phyloP scores from a whole-genome alignment of 306 rosid species.

The Calophaca sinica region DNA sequence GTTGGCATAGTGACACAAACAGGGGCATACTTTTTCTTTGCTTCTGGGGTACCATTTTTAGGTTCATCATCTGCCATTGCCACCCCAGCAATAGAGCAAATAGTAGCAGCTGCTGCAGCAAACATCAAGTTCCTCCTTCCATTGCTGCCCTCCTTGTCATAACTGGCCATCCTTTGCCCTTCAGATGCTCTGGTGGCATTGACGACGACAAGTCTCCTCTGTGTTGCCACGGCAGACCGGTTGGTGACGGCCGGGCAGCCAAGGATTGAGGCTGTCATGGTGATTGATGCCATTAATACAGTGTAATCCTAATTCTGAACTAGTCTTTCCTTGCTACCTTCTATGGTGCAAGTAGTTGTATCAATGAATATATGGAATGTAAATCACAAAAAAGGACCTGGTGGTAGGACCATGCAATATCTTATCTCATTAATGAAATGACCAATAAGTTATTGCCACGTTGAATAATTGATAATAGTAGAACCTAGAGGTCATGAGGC shows the following conservation, averaged over 20 bases:
- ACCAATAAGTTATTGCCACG: constrained; percentile 48
- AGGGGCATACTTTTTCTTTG: constrained; percentile 57
- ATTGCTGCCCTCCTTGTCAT: constrained; percentile 39
- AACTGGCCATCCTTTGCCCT: constrained; percentile 43
- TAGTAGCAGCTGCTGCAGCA: constrained; percentile 50
- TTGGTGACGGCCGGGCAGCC: constrained; percentile 36
- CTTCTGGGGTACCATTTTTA: constrained; percentile 50
- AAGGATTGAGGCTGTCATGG: constrained; percentile 54
- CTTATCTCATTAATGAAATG: constrained; percentile 44
- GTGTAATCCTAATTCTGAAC: not conserved
- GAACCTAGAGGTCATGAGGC: not conserved
- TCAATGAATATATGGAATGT: constrained; percentile 39
- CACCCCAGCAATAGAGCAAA: constrained; percentile 51
- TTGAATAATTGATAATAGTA: constrained; percentile 33
- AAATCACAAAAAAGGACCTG: not conserved
- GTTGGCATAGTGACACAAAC: constrained; percentile 67
- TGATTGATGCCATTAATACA: constrained; percentile 54
- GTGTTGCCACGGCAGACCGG: not conserved
- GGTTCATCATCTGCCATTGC: constrained; percentile 56
- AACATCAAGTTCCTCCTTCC: constrained; percentile 58
- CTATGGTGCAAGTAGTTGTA: constrained; percentile 12
- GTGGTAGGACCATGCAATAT: constrained; percentile 39
- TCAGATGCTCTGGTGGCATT: constrained; percentile 37
- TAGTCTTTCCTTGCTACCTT: not conserved
- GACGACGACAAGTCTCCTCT: constrained; percentile 26